Evolutionary conservation across 495 filamentous ascomycete genomes (phyloP).

Genomic region (Amphirosellinia nigrospora): DNA sequence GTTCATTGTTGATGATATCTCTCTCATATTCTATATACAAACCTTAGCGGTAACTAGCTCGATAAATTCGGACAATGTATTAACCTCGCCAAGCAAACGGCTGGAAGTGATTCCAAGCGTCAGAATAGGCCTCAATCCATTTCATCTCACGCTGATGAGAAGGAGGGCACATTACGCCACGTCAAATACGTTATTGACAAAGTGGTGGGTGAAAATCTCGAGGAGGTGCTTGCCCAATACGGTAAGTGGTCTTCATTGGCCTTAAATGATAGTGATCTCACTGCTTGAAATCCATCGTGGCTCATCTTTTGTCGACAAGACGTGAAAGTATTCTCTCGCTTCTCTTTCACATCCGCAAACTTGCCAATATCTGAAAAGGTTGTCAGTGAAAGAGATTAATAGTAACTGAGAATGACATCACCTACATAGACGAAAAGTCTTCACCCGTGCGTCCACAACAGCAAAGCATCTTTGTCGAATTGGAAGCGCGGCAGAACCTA

Average conservation of each 20-base stretch:
- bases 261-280: constrained; percentile 56
- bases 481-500: not conserved
- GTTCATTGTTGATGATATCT: no score
- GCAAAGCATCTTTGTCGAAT: not conserved
- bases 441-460: not conserved
- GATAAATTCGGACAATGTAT: no score
- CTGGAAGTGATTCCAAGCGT: constrained; percentile 79
- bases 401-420: not conserved
- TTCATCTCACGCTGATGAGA: constrained; percentile 58
- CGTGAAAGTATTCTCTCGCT: not conserved
- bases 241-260: constrained; percentile 87
- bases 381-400: not conserved
- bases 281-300: not conserved
- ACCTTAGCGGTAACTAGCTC: no score
- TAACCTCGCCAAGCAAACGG: constrained; percentile 63
- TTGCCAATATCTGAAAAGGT: not conserved
- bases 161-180: constrained; percentile 78
- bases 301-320: not conserved
- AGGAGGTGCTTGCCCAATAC: constrained; percentile 67
- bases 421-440: not conserved
- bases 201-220: constrained; percentile 72
- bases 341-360: not conserved
- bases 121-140: constrained; percentile 69
- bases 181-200: constrained; percentile 93
- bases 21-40: no score